Conservation (phyloP, 805 yeast genomes). For the Wickerhamomyces bovis region DNA sequence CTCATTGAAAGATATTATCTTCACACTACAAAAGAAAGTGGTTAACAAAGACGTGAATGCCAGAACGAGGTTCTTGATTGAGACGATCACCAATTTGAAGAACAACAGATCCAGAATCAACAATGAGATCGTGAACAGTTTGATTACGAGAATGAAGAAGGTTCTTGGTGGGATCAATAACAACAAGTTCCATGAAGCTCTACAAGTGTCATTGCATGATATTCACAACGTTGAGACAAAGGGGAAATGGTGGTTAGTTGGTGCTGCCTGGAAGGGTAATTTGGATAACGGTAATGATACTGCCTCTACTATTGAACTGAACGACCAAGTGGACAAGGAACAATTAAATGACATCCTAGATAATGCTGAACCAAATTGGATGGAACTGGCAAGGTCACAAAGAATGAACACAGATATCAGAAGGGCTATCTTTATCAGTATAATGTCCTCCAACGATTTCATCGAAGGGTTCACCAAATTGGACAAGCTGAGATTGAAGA, state of each 20-base stretch:
- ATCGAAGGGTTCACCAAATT: slow-evolving; percentile 80
- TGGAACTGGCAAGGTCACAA: slow-evolving; percentile 76
- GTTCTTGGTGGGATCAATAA: slow-evolving; percentile 47
- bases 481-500: slow-evolving; percentile 73
- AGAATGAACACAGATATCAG: slow-evolving; percentile 95
- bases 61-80: slow-evolving; percentile 78
- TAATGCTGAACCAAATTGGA: slow-evolving; percentile 65
- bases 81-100: slow-evolving; percentile 77
- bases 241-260: slow-evolving; percentile 99
- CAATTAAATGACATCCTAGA: slow-evolving; percentile 16
- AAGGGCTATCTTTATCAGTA: slow-evolving; percentile 86
- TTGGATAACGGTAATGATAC: slow-evolving; percentile 18
- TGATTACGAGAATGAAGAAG: slow-evolving; percentile 57
- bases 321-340: slow-evolving; percentile 15
- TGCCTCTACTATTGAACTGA: slow-evolving; percentile 13
- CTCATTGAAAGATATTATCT: slow-evolving; percentile 74
- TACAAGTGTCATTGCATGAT: slow-evolving; percentile 80
- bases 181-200: slow-evolving; percentile 56
- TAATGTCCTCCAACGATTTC: slow-evolving; percentile 93
- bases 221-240: slow-evolving; percentile 66
- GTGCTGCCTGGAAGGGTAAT: slow-evolving; percentile 92
- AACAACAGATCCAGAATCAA: slow-evolving; percentile 68
- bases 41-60: slow-evolving; percentile 39
- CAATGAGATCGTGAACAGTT: slow-evolving; percentile 44
- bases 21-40: slow-evolving; percentile 39